Evolutionary conservation across 2,329 filamentous ascomycete genomes (phyloP), one percentile per base, ranked within the genome.

Genomic region (Fusarium citri): DNA sequence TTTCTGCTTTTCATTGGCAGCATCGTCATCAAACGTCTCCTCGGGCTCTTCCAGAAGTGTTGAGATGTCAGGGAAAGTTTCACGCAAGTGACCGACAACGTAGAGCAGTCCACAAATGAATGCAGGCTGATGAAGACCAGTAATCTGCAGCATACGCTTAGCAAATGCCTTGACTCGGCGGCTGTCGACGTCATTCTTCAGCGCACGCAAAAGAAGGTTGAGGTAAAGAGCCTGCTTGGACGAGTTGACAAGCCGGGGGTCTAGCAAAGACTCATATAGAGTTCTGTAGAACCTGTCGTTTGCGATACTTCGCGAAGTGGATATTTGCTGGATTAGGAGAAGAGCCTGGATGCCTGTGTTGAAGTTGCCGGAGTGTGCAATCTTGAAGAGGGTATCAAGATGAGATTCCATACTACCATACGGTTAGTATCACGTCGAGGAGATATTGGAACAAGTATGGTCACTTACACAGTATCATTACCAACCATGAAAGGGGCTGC

Each of bases 311-410:
- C 96, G 94, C 5, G 91, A 88, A 3, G 90, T 85, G 1, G 94
- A 93, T 28, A 99, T 87, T 79, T 98, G 96, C 78, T 98, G 96
- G 71, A 99, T 97, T 49, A 99, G 85, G 82, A 97, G 92, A 70
- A 99, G 87, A 34, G 96, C 95, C 80, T 99, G 96, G 40, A 99
- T 93, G 77, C 94, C 96, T 1, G 96, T 99, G 82, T 98, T 99
- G 87, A 99, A 98, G 80, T 99, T 99, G 59, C 95, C 94, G 1
- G 95, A 98, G 81, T 99, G 96, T 0, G 96, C 97, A 75, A 99
- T 96, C 74, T 90, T 91, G 86, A 98, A 99, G 26, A 99, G 87
- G 5, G 95, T 98, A 77, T 98, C 92, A 60, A 99, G 88, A 76
- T 99, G 95, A 62, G 91, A 90, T 76, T 97, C 93, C 71, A 98